Base-by-base conservation (phyloP, 73 alveolate genomes). In the Paramecium pentaurelia region DNA sequence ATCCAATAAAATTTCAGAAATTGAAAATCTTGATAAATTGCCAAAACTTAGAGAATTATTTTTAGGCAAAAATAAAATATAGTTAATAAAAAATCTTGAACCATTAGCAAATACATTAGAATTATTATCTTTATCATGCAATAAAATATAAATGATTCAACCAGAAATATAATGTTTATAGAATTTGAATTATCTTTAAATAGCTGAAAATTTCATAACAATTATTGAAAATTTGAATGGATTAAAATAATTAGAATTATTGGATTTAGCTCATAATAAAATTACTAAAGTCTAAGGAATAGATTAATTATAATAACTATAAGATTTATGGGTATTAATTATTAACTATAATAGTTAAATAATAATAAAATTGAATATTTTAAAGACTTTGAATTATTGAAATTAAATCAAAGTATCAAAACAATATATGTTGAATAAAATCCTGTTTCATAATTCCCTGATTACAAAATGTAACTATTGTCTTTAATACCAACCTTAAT, bases 231-330 rank as follows among this genome's bases (percentile, higher is more conserved):
- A 97, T 30, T 80, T 49, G 25, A 49, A 49, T 49, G 10, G 11
- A 2, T 49, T 49, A 49, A 11, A 49, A 49, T 49, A 49, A 49
- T 49, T 49, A n/a, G 60, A 49, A 49, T 49, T 49, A 27, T 93
- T 98, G 20, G 99, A 98, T 94, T 92, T 98, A 68, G 99, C 99
- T 3, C 96, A 95, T 94, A 98, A 98, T 93, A 94, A 95, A 92
- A 95, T 98, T 45, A 54, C 92, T 4, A 83, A 37, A 37, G 38
- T 40, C 11, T 14, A 73, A 37, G 60, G 60, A 37, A 40, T 73
- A 73, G 34, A 73, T 1, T 20, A 34, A 34, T 44, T 73, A 12
- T 73, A 73, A 73, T 4, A 37, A 16, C 68, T 73, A 34, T 44
- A 73, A 73, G 87, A 73, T 38, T 44, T 73, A 8, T 73, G 87